These are phyloP conservation scores for Fusarium pseudonygamai DNA, from an alignment of 2,329 filamentous ascomycete species.

Conservation along the genomic window DNA sequence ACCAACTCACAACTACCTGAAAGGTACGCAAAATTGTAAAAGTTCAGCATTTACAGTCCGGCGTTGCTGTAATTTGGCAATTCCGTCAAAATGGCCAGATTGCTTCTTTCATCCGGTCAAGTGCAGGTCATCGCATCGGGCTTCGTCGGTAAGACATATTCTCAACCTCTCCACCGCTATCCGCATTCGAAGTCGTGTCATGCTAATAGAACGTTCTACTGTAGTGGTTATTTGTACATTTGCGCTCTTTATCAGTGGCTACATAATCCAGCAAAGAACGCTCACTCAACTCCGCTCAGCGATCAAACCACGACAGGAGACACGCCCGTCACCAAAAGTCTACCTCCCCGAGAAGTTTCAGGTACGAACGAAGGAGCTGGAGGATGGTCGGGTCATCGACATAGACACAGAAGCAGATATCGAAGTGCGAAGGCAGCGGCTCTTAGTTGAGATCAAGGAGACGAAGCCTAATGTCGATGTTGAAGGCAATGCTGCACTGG, in stretches of 20 bases:
- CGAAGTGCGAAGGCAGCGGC: constrained; percentile 41
- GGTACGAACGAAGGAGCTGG: constrained; percentile 55
- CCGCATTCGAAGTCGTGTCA: constrained; percentile 28
- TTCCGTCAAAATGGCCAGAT: constrained; percentile 45
- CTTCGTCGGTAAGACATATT: constrained; percentile 63
- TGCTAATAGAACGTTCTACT: constrained; percentile 8
- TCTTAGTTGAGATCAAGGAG: constrained; percentile 49
- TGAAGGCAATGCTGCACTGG: constrained; percentile 22
- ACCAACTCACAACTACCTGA: constrained; percentile 1
- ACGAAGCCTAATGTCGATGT: constrained; percentile 42
- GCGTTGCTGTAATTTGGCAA: background rate
- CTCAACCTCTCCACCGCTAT: constrained; percentile 9
- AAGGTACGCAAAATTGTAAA: background rate
- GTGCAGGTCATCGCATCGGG: constrained; percentile 74
- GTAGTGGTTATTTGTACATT: constrained; percentile 80
- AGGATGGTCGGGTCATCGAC: constrained; percentile 57
- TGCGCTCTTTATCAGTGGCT: constrained; percentile 87
- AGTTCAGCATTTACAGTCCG: background rate
- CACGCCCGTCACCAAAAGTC: constrained; percentile 58
- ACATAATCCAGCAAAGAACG: constrained; percentile 86
- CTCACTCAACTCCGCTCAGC: constrained; percentile 79
- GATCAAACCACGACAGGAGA: constrained; percentile 59
- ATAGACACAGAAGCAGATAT: constrained; percentile 49
- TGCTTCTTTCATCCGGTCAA: constrained; percentile 75
- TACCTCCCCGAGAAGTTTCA: constrained; percentile 63